A percentile compares a stretch with the other conserved stretches of the same genome.
phyloP scores from a whole-genome alignment of 1,284 basidiomycete species.

The Austropuccinia psidii region DNA sequence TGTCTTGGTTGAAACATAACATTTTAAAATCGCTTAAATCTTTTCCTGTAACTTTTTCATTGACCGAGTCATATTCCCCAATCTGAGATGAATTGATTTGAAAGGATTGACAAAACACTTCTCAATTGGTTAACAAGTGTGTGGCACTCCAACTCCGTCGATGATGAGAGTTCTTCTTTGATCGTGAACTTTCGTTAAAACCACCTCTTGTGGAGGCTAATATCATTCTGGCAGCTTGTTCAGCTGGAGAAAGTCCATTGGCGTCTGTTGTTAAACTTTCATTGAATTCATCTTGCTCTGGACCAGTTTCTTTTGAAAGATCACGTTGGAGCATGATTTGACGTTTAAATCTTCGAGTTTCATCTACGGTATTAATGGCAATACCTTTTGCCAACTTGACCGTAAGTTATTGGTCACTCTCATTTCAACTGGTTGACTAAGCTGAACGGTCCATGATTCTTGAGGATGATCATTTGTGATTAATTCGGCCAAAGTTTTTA shows the following conservation, averaged over 20 bases:
- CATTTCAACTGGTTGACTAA: slow-evolving; percentile 10
- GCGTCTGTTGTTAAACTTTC: neutral
- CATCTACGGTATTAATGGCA: slow-evolving; percentile 47
- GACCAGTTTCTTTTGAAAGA: neutral
- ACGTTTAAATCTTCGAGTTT: slow-evolving; percentile 28
- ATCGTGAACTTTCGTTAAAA: neutral
- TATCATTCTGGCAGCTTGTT: slow-evolving; percentile 48
- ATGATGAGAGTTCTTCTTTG: slow-evolving; percentile 31
- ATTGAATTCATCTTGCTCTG: neutral
- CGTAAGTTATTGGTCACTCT: neutral
- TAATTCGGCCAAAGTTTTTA: neutral
- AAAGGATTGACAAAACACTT: too few relatives aligned
- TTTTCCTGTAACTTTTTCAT: too few relatives aligned
- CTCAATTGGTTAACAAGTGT: neutral
- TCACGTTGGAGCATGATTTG: too few relatives aligned
- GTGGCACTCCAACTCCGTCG: slow-evolving; percentile 24
- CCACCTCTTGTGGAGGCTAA: slow-evolving; percentile 40
- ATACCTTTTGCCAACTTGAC: slow-evolving; percentile 59
- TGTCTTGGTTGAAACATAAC: too few relatives aligned
- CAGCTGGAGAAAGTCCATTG: slow-evolving; percentile 42
- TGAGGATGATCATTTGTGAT: slow-evolving; percentile 41
- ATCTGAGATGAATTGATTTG: too few relatives aligned
- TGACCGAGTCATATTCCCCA: too few relatives aligned
- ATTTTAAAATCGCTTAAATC: too few relatives aligned
- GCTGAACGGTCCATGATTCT: slow-evolving; percentile 41